A percentile compares a stretch with the other conserved stretches of the same genome.
These are phyloP conservation scores for Aspergillus unguis DNA, from an alignment of 2,329 filamentous ascomycete genomes.

Conservation along the genomic window DNA sequence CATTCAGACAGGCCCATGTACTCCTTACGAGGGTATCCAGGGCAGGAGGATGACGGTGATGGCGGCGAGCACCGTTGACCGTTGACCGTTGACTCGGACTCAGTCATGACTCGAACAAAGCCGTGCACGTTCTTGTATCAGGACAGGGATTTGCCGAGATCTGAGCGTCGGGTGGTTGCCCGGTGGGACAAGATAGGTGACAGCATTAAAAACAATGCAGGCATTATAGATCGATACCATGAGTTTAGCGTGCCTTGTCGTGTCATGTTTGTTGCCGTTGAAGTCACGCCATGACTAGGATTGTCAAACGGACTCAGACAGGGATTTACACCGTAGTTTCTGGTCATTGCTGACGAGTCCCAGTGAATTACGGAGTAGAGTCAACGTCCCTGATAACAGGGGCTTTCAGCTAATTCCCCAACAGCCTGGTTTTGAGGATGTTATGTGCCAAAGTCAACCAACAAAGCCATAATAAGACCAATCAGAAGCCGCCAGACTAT, in stretches of 20 bases:
- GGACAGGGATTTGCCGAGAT: not conserved
- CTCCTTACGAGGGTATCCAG: too few species aligned
- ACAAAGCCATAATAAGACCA: not conserved
- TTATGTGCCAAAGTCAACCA: not conserved
- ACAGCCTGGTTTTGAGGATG: too few species aligned
- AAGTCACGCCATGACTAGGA: conserved; percentile 7
- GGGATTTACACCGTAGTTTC: too few species aligned
- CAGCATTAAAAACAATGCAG: conserved; percentile 1
- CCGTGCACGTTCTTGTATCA: not conserved
- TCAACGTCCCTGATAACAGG: too few species aligned
- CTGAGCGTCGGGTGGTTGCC: not conserved
- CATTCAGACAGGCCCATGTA: too few species aligned
- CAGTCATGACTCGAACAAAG: not conserved
- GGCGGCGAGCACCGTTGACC: not conserved
- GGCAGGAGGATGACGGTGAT: too few species aligned
- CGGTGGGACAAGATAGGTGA: not conserved
- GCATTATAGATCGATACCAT: conserved; percentile 7
- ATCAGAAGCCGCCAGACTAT: conserved; percentile 7
- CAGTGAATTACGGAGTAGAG: too few species aligned
- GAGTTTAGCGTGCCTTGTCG: not conserved
- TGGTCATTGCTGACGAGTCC: too few species aligned
- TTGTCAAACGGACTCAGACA: not conserved
- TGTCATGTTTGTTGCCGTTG: conserved; percentile 3
- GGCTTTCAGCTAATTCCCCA: too few species aligned
- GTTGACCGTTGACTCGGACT: not conserved